A percentile compares a stretch with the other conserved stretches of the same genome.
Evolutionary conservation across 2,329 filamentous ascomycete species (phyloP).

Genomic region (Thielaviopsis ethacetica): DNA sequence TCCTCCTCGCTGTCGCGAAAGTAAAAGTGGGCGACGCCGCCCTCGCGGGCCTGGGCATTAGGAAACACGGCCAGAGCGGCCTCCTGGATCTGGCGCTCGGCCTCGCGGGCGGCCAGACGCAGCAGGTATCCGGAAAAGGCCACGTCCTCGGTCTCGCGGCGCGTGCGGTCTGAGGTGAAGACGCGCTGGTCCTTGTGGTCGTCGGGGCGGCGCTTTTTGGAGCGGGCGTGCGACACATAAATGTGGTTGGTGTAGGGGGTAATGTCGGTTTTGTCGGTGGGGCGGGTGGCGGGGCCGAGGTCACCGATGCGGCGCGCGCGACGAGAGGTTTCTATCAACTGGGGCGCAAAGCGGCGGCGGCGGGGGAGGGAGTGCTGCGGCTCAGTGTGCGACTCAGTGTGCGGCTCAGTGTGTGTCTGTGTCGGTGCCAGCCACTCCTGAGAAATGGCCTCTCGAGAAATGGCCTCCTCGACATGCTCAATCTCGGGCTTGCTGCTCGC

Average conservation of each 20-base stretch:
- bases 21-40: slow-evolving; percentile 55
- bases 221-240: slow-evolving; percentile 25
- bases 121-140: slow-evolving; percentile 62
- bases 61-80: slow-evolving; percentile 58
- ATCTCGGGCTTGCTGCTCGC: neutral
- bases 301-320: slow-evolving; percentile 54
- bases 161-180: slow-evolving; percentile 16
- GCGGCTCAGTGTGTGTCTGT: neutral
- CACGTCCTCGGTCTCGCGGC: slow-evolving; percentile 59
- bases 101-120: slow-evolving; percentile 62
- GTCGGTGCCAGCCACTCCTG: neutral
- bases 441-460: neutral
- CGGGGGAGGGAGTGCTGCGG: slow-evolving; percentile 14
- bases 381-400: slow-evolving; percentile 12
- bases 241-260: slow-evolving; percentile 47
- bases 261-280: slow-evolving; percentile 56
- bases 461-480: slow-evolving; percentile 3
- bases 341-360: slow-evolving; percentile 49
- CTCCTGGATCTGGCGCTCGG: slow-evolving; percentile 65
- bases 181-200: slow-evolving; percentile 6
- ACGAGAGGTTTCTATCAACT: slow-evolving; percentile 66
- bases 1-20: slow-evolving; percentile 48
- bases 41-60: slow-evolving; percentile 51
- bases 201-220: slow-evolving; percentile 4
- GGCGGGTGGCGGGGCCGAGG: slow-evolving; percentile 41